A percentile compares a stretch with the other conserved stretches of the same genome.
Evolutionary conservation across 2,329 filamentous ascomycete genomes (phyloP).

Genomic region (Alternaria gaisen): DNA sequence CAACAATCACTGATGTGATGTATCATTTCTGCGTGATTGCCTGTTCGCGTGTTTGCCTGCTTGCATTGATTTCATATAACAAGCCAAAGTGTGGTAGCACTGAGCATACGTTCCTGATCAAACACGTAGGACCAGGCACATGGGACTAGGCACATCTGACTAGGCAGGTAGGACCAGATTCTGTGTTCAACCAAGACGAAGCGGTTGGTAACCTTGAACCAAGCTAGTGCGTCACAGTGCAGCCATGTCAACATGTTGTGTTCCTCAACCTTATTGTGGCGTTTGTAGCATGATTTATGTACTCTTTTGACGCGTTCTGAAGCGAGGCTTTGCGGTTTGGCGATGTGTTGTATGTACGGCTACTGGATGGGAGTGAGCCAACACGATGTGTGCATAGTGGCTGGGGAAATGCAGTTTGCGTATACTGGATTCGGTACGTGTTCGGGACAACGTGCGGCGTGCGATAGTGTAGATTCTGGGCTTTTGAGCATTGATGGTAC

Average conservation of each 20-base stretch:
- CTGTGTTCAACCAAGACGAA: not conserved
- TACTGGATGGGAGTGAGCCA: not conserved
- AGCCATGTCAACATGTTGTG: not conserved
- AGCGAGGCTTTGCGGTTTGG: not conserved
- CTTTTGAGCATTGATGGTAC: not conserved
- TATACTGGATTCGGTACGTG: not conserved
- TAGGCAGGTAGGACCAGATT: slow-evolving; percentile 1
- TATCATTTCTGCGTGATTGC: no score
- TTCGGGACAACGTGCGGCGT: not conserved
- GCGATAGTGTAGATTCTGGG: not conserved
- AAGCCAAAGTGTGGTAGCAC: not conserved
- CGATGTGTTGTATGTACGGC: not conserved
- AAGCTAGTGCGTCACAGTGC: not conserved
- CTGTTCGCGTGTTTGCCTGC: not conserved
- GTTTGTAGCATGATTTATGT: not conserved
- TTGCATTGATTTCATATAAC: not conserved
- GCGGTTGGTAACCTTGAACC: not conserved
- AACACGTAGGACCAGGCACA: not conserved
- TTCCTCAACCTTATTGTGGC: slow-evolving; percentile 1
- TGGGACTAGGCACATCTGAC: not conserved
- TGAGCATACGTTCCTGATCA: not conserved
- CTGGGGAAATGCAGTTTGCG: not conserved
- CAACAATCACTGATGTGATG: not conserved
- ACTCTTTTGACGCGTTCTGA: not conserved
- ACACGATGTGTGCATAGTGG: not conserved